Evolutionary conservation across 805 yeast species (phyloP), one percentile per base, ranked within the genome.

Genomic region (Vanderwaltozyma verrucispora): DNA sequence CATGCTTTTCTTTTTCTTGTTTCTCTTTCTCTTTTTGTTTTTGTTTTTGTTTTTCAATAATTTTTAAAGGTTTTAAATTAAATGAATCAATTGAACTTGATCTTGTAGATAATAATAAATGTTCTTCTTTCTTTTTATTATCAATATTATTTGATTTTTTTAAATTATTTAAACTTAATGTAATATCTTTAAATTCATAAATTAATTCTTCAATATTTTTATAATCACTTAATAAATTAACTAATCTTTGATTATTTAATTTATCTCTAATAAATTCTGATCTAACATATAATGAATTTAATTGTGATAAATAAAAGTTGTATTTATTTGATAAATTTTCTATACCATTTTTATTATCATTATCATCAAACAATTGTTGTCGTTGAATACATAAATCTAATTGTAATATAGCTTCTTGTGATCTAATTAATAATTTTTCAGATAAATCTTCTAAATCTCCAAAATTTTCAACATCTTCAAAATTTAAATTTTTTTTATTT

Each of bases 341-440:
- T 40, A 20, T 14, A 8, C 15, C 28, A 10, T 36, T 15, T 16
- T 9, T 14, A 7, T 18, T 15, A 5, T 34, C 32, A 17, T 16
- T 23, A 5, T 27, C 33, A 14, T 26, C 19, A 12, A 20, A 20
- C 5, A 18, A 27, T 29, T 49, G 49, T 36, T 56, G 53, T 23
- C 49, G 43, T 30, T 51, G 45, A 2, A 56, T 46, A 52, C 60
- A 54, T 15, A 45, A 32, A 32, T 55, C 62, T 26, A 56, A 38
- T 32, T 51, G 60, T 29, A 45, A 31, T 4, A 56, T 45, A 25
- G 60, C 58, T 23, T 56, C 60, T 34, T 54, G 54, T 1, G 61
- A 53, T 25, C 56, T 47, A 8, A 36, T 39, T 26, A 58, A 36
- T 28, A 56, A 39, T 13, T 45, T 46, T 39, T 50, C 51, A 9